Base-by-base conservation (phyloP, 1,139 yeast species). In the Kodamaea derodonti region DNA sequence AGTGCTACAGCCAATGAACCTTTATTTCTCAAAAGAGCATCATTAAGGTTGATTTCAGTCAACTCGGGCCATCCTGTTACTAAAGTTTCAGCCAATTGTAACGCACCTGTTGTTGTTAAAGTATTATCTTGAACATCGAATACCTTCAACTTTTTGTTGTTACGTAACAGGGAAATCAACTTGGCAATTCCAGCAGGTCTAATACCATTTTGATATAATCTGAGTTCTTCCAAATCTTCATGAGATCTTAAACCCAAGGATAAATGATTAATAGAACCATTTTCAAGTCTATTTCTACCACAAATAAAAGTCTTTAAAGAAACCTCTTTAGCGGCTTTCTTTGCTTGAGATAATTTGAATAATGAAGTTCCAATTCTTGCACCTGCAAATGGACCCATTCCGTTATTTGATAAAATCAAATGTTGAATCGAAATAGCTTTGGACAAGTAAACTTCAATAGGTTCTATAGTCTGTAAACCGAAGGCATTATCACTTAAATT, bases 381-480 rank as follows among this genome's bases (percentile, higher is more conserved):
- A 48, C 98, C 98, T 0, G 97, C 95, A 59, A 84, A 84, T 20
- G 98, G 98, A 15, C 98, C 98, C 79, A 92, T 82, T 36, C 98
- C 98, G 58, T 94, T 92, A 62, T 92, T 92, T 31, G 96, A 84
- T 45, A 94, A 69, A 44, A 86, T 80, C 57, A 94, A 74, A 55
- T 92, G 96, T 58, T 85, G 83, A 39, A 92, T 65, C 17, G 95
- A 80, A 13, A 78, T 72, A 31, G 95, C 95, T 49, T 80, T 72
- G 12, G 85, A 65, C 43, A 94, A 69, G 51, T 83, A 90, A 24
- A 67, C 71, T 54, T 90, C 96, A 42, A 92, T 74, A 11, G 94
- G 95, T 42, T 84, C 95, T 42, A 92, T 87, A 22, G 97, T 85
- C 56, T 94, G 95, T 54, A 92, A 81, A 8, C 98, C 98, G 58